phyloP scores from a whole-genome alignment of 192 early-diverging fungal species.

The Mortierella alpina region DNA sequence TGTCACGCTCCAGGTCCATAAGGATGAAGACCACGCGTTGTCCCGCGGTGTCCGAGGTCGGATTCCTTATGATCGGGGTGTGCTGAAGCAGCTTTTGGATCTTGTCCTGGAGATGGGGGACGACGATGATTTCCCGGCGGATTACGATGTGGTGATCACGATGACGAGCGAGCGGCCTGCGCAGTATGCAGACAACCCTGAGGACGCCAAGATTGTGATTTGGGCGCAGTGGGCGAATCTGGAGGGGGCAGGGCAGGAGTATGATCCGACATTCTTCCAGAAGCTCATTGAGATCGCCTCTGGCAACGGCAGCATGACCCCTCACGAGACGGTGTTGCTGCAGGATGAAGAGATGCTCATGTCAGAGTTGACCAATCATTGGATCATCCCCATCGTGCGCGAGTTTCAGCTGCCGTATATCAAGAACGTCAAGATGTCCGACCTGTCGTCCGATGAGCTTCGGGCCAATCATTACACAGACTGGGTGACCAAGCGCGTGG shows the following conservation, averaged over 20 bases:
- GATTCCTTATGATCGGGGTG: conserved; percentile 1
- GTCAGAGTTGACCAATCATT: conserved; percentile 21
- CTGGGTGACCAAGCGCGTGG: conserved; percentile 19
- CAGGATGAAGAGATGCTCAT: background rate
- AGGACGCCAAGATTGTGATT: background rate
- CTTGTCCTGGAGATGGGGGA: conserved; percentile 11
- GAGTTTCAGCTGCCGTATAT: conserved; percentile 21
- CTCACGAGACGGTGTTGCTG: background rate
- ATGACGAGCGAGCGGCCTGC: background rate
- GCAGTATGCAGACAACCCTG: background rate
- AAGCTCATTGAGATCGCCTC: background rate
- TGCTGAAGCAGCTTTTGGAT: conserved; percentile 30
- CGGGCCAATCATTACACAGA: conserved; percentile 4
- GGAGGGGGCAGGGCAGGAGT: background rate
- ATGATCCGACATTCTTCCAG: background rate
- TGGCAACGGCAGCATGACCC: background rate
- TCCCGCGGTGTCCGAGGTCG: conserved; percentile 21
- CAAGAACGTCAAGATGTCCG: conserved; percentile 22
- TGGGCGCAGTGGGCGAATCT: conserved; percentile 17
- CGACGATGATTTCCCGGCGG: conserved; percentile 5
- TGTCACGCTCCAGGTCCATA: conserved; percentile 12
- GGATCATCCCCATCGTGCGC: conserved; percentile 18
- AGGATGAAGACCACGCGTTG: conserved; percentile 20
- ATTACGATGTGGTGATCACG: conserved; percentile 23
- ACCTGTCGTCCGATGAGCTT: conserved; percentile 11